A percentile compares a stretch with the other conserved stretches of the same genome.
Conservation (phyloP, 805 yeast species). For the Wickerhamiella australiensis region DNA sequence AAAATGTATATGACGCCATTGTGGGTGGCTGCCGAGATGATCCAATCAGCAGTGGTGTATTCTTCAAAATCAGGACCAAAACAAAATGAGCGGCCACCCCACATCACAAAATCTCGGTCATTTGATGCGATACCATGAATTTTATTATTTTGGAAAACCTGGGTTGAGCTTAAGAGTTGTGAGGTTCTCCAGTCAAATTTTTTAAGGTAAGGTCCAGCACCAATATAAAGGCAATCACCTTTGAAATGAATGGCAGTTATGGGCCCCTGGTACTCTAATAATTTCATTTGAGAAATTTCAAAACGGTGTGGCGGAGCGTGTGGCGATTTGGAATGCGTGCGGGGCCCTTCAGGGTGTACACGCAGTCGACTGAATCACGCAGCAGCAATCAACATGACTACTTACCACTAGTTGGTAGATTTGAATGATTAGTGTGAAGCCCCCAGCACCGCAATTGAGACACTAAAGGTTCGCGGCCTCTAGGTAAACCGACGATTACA, state of each 20-base stretch:
- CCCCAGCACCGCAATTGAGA: too few relatives aligned
- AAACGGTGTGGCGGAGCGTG: background rate
- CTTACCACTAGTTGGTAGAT: too few relatives aligned
- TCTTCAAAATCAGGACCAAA: slow-evolving; percentile 27
- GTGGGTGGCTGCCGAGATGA: slow-evolving; percentile 40
- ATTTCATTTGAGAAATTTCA: background rate
- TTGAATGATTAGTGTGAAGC: too few relatives aligned
- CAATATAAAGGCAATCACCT: slow-evolving; percentile 39
- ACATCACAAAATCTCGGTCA: slow-evolving; percentile 32
- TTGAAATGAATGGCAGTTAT: slow-evolving; percentile 47
- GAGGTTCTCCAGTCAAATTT: slow-evolving; percentile 38
- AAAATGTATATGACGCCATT: slow-evolving; percentile 38
- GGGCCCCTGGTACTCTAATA: slow-evolving; percentile 36
- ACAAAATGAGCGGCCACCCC: slow-evolving; percentile 62
- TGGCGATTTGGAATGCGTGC: background rate
- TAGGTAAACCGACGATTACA: too few relatives aligned
- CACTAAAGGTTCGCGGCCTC: too few relatives aligned
- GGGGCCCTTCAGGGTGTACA: too few relatives aligned
- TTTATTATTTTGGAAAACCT: slow-evolving; percentile 58
- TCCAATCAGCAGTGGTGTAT: slow-evolving; percentile 60
- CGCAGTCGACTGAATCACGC: too few relatives aligned
- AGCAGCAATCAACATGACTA: too few relatives aligned
- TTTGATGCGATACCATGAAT: slow-evolving; percentile 58
- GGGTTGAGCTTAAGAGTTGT: slow-evolving; percentile 30
- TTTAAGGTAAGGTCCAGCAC: slow-evolving; percentile 58